These are phyloP conservation scores for Stemphylium beticola DNA, from an alignment of 2,329 filamentous ascomycete species.

Conservation along the genomic window DNA sequence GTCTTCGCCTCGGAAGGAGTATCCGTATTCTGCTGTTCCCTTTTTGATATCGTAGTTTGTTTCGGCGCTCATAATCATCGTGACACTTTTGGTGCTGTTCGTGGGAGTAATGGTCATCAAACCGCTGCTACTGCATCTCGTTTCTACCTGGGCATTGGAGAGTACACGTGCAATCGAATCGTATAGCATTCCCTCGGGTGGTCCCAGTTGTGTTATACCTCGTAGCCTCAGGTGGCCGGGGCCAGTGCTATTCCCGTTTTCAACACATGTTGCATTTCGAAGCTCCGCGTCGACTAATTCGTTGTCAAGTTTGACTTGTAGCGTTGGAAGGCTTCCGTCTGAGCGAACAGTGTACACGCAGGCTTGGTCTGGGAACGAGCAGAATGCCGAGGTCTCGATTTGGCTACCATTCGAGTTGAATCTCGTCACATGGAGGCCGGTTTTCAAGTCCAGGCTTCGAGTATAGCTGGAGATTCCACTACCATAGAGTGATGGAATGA, in stretches of 20 bases:
- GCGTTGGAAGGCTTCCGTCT: conserved; percentile 45
- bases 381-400: conserved; percentile 52
- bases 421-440: conserved; percentile 48
- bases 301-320: conserved; percentile 55
- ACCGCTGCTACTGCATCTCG: conserved; percentile 15
- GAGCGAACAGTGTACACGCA: conserved; percentile 50
- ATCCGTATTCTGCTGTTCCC: conserved; percentile 53
- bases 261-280: conserved; percentile 44
- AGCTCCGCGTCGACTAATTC: conserved; percentile 38
- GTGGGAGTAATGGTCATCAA: conserved; percentile 15
- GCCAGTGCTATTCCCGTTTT: conserved; percentile 39
- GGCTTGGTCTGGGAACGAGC: conserved; percentile 52
- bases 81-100: conserved; percentile 30
- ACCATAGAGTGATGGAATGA: conserved; percentile 37
- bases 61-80: conserved; percentile 53
- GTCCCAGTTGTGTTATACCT: conserved; percentile 48
- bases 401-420: conserved; percentile 37
- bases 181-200: conserved; percentile 55
- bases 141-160: conserved; percentile 16
- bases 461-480: conserved; percentile 39
- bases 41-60: conserved; percentile 60
- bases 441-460: conserved; percentile 54
- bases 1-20: conserved; percentile 58
- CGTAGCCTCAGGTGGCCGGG: conserved; percentile 31
- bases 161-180: conserved; percentile 47